phyloP scores from a whole-genome alignment of 768 basidiomycete species.

The Mycena alexandri region DNA sequence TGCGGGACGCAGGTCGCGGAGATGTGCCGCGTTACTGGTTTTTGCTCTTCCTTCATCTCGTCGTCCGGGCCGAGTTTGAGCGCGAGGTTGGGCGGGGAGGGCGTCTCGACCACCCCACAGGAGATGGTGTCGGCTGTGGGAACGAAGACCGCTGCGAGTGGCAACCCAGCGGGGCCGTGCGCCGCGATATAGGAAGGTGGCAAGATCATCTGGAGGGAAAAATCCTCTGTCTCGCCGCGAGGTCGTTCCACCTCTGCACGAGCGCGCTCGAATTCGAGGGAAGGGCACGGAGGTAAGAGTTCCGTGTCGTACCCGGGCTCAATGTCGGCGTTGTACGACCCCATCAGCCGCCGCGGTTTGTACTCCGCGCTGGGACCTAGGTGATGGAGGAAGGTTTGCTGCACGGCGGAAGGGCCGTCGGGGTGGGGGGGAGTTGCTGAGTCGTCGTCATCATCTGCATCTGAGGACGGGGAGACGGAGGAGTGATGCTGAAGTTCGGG shows the following conservation, averaged over 20 bases:
- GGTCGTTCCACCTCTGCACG: constrained; percentile 1
- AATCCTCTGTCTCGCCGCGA: not conserved
- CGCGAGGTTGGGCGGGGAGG: not conserved
- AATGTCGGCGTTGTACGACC: not conserved
- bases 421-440: not conserved
- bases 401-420: not conserved
- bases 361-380: not conserved
- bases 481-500: not conserved
- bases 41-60: not conserved
- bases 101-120: constrained; percentile 3
- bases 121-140: not conserved
- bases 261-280: not conserved
- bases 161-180: not conserved
- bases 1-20: not conserved
- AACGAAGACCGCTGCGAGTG: constrained; percentile 5
- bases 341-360: not conserved
- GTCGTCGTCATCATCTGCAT: no score
- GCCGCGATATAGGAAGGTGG: not conserved
- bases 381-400: not conserved
- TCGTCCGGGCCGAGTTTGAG: not conserved
- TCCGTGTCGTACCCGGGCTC: no score
- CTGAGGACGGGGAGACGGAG: not conserved
- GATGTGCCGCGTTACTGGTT: not conserved
- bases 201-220: constrained; percentile 10
- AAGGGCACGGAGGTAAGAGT: not conserved